Percentiles rank a stretch among this genome's conserved stretches.
Conservation (phyloP, 371 early-diverging fungal species). For the Gilbertella persicaria region DNA sequence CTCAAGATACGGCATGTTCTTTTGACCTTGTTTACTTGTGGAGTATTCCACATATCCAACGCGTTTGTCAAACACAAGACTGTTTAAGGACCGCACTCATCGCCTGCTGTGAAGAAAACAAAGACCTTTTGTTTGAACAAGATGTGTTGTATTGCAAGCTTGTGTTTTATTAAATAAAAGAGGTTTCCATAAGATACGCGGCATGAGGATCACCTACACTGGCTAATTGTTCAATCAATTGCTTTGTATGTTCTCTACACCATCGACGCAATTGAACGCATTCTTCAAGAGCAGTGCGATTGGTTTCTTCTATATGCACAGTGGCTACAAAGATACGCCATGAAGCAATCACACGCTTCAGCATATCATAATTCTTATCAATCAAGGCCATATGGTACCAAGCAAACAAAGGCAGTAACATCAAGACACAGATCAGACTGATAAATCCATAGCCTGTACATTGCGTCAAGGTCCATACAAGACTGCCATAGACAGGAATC, state of each 20-base stretch:
- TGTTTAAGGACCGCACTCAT: no score
- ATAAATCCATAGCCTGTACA: constrained; percentile 29
- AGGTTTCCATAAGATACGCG: constrained; percentile 30
- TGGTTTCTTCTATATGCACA: constrained; percentile 18
- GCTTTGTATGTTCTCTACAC: constrained; percentile 32
- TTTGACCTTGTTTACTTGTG: no score
- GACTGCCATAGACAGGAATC: constrained; percentile 37
- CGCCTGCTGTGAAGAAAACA: no score
- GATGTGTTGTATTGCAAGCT: no score
- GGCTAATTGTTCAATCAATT: constrained; percentile 23
- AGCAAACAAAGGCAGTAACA: constrained; percentile 45
- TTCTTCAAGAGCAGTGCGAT: constrained; percentile 40
- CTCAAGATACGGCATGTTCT: no score
- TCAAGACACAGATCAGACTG: constrained; percentile 27
- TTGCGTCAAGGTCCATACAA: constrained; percentile 40
- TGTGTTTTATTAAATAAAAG: no score
- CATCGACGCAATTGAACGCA: constrained; percentile 39
- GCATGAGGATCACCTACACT: constrained; percentile 33
- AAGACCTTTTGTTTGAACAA: no score
- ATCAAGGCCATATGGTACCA: constrained; percentile 54
- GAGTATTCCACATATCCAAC: no score
- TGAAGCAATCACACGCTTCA: constrained; percentile 45
- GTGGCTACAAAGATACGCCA: constrained; percentile 53
- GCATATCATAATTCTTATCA: constrained; percentile 52
- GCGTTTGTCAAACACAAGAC: no score